Evolutionary conservation across 2,329 filamentous ascomycete species (phyloP).

Genomic region (Curvularia verruculosa): DNA sequence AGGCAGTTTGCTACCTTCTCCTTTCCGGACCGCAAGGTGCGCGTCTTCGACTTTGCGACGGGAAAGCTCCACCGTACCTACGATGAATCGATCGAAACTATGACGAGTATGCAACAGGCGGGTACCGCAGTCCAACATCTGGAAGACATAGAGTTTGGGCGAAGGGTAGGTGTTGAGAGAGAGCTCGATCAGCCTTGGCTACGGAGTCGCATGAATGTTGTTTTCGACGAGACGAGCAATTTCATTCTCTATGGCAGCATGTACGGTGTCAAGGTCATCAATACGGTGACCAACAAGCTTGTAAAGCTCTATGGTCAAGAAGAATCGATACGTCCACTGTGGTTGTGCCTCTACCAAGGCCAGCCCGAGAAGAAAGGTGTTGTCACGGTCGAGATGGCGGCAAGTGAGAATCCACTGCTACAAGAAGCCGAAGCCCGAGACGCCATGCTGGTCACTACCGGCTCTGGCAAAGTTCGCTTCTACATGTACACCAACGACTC

Average conservation of each 20-base stretch:
- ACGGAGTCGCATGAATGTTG: constrained; percentile 77
- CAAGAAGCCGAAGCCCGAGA: constrained; percentile 91
- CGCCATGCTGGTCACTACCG: constrained; percentile 85
- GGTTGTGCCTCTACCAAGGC: constrained; percentile 89
- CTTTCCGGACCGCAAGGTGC: constrained; percentile 89
- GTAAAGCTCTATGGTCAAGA: constrained; percentile 90
- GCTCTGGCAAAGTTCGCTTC: constrained; percentile 85
- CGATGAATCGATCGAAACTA: constrained; percentile 87
- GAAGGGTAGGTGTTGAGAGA: constrained; percentile 82
- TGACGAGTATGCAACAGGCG: constrained; percentile 95
- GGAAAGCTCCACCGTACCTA: constrained; percentile 91
- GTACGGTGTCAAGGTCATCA: constrained; percentile 90
- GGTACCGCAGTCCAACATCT: constrained; percentile 80
- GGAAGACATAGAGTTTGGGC: constrained; percentile 90
- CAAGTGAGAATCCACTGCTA: constrained; percentile 88
- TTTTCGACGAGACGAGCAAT: constrained; percentile 95
- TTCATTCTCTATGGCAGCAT: constrained; percentile 96
- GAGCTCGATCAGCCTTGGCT: constrained; percentile 77
- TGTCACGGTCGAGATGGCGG: constrained; percentile 95
- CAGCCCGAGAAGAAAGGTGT: constrained; percentile 92
- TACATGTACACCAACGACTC: constrained; percentile 97
- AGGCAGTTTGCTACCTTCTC: constrained; percentile 88
- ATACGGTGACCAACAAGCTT: constrained; percentile 91
- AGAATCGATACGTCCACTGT: constrained; percentile 82
- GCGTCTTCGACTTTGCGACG: constrained; percentile 89